Percentiles rank a stretch among this genome's conserved stretches.
These are phyloP conservation scores for Spizellomyces sp. DNA, from an alignment of 192 early-diverging fungal genomes.

Conservation along the genomic window DNA sequence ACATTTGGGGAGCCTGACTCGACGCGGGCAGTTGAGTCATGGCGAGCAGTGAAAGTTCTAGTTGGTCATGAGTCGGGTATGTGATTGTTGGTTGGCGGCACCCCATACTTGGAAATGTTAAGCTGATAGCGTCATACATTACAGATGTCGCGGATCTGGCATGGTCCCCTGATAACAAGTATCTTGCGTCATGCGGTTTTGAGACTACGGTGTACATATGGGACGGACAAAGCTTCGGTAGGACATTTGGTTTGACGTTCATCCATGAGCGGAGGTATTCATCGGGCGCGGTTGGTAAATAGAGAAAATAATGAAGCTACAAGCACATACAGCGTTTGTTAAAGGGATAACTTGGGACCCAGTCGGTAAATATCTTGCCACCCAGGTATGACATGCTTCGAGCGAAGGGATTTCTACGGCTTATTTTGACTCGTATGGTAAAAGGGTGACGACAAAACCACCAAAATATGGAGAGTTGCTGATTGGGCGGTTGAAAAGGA, in stretches of 20 bases:
- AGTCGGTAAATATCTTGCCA: constrained; percentile 87
- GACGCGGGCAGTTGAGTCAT: constrained; percentile 56
- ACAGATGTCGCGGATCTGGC: constrained; percentile 88
- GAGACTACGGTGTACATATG: constrained; percentile 85
- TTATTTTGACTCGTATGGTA: background rate
- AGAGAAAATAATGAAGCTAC: constrained; percentile 62
- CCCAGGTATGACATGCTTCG: constrained; percentile 60
- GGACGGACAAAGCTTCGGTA: constrained; percentile 82
- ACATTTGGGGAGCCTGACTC: background rate
- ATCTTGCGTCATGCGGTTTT: constrained; percentile 87
- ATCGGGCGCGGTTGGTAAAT: no score
- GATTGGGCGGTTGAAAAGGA: constrained; percentile 84
- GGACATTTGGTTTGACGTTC: constrained; percentile 1
- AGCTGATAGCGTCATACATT: background rate
- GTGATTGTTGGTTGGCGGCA: background rate
- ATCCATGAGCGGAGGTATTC: background rate
- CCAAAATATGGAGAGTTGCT: constrained; percentile 82
- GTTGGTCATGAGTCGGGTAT: constrained; percentile 80
- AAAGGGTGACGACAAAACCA: constrained; percentile 86
- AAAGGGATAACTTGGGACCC: constrained; percentile 98
- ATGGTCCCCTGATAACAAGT: constrained; percentile 86
- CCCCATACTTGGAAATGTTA: no score
- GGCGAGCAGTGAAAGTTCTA: constrained; percentile 73
- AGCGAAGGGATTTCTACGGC: background rate
- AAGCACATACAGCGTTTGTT: constrained; percentile 83